A percentile compares a stretch with the other conserved stretches of the same genome.
Conservation (phyloP, 257 asterid species). For the Solanum habrochaites region DNA sequence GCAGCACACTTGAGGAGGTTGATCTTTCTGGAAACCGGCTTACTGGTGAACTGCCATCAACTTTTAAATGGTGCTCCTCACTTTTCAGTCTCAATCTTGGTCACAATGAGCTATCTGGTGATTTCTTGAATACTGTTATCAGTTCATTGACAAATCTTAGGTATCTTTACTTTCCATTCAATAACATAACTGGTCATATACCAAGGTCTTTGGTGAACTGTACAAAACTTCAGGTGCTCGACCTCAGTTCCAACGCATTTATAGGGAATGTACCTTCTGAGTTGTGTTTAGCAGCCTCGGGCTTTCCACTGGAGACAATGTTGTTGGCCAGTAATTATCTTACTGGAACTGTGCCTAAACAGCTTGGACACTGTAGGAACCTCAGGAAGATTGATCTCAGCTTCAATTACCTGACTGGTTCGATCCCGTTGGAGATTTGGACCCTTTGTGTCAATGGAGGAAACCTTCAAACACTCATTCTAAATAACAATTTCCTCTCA, state of each 20-base stretch:
- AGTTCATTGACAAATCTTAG: constrained; percentile 46
- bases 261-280: constrained; percentile 59
- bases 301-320: constrained; percentile 42
- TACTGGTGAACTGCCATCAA: constrained; percentile 56
- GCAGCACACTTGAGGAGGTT: constrained; percentile 53
- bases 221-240: constrained; percentile 51
- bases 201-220: constrained; percentile 55
- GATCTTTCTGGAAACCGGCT: constrained; percentile 64
- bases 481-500: constrained; percentile 59
- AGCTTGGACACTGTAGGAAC: constrained; percentile 48
- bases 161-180: constrained; percentile 42
- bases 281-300: constrained; percentile 34
- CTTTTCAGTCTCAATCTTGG: constrained; percentile 52
- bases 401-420: constrained; percentile 51
- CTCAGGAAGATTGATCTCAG: constrained; percentile 66
- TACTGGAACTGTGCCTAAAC: constrained; percentile 52
- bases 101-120: constrained; percentile 65
- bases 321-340: constrained; percentile 55
- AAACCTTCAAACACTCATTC: constrained; percentile 76
- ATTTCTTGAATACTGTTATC: constrained; percentile 52
- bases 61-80: constrained; percentile 40
- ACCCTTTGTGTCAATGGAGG: constrained; percentile 62
- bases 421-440: constrained; percentile 71
- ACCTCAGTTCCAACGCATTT: constrained; percentile 66
- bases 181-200: constrained; percentile 55